These are phyloP conservation scores for Lumnitzera littorea DNA, from an alignment of 345 rosid species.

Conservation along the genomic window DNA sequence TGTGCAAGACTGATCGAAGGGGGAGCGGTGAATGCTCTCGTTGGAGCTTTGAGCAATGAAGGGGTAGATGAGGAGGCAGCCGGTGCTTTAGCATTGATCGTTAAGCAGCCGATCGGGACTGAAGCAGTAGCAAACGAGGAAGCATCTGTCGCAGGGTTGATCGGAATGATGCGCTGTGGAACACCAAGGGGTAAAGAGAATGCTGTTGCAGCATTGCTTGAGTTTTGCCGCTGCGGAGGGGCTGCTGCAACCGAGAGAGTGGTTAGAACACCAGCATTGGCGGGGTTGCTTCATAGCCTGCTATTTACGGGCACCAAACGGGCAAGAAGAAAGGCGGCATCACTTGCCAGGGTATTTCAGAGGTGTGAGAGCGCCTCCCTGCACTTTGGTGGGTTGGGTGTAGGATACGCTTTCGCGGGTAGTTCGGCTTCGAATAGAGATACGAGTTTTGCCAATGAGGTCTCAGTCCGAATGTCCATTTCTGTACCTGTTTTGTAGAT, in stretches of 20 bases:
- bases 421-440: conserved; percentile 39
- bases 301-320: conserved; percentile 89
- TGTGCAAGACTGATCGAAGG: conserved; percentile 72
- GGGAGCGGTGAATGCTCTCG: conserved; percentile 67
- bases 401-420: conserved; percentile 55
- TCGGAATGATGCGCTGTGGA: conserved; percentile 84
- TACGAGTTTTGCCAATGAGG: conserved; percentile 48
- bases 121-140: conserved; percentile 77
- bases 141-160: conserved; percentile 51
- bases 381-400: conserved; percentile 48
- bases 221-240: conserved; percentile 81
- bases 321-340: conserved; percentile 90
- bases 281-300: conserved; percentile 64
- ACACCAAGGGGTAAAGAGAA: conserved; percentile 92
- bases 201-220: conserved; percentile 91
- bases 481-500: conserved; percentile 61
- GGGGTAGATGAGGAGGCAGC: conserved; percentile 93
- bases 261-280: conserved; percentile 69
- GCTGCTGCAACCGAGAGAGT: conserved; percentile 61
- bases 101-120: conserved; percentile 72
- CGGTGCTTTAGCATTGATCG: conserved; percentile 78
- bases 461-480: conserved; percentile 58
- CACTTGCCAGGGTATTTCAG: conserved; percentile 87
- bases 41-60: conserved; percentile 59
- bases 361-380: conserved; percentile 54